A percentile compares a stretch with the other conserved stretches of the same genome.
phyloP scores from a whole-genome alignment of 2,329 filamentous ascomycete species.

The Pleomassaria siparia region DNA sequence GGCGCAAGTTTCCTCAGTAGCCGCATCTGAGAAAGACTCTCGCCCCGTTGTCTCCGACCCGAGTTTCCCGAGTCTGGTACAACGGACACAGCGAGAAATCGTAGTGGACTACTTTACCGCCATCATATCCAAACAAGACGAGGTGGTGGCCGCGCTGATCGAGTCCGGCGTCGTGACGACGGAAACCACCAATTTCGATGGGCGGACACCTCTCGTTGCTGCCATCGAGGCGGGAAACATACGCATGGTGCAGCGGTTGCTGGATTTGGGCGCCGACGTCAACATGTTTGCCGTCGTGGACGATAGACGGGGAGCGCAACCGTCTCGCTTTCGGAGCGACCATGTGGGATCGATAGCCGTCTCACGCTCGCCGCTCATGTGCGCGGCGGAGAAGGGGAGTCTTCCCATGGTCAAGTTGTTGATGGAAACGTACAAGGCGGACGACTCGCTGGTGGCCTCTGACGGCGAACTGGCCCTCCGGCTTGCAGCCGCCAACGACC shows the following conservation, averaged over 20 bases:
- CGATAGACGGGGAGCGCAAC: neutral
- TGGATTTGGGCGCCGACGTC: constrained; percentile 18
- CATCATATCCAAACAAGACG: constrained; percentile 14
- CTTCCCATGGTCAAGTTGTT: constrained; percentile 48
- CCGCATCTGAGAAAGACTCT: neutral
- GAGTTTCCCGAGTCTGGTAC: neutral
- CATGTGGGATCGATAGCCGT: neutral
- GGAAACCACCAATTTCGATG: constrained; percentile 11
- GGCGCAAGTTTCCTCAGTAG: neutral
- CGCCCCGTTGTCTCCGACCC: neutral
- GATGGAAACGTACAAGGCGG: constrained; percentile 44
- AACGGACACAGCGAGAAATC: constrained; percentile 7
- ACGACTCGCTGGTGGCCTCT: constrained; percentile 49
- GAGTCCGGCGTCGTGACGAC: constrained; percentile 12
- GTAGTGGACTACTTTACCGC: constrained; percentile 14
- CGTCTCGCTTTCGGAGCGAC: neutral
- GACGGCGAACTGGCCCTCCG: constrained; percentile 52
- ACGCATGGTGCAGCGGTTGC: constrained; percentile 11
- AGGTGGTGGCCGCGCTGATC: constrained; percentile 13
- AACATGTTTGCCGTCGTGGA: constrained; percentile 12
- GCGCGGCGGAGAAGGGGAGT: constrained; percentile 46
- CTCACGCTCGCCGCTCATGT: constrained; percentile 49
- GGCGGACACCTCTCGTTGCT: constrained; percentile 19
- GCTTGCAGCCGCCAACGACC: constrained; percentile 46
- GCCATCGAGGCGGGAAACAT: constrained; percentile 16